Base-by-base conservation (phyloP, 257 asterid genomes). In the Solanum dulcamara region DNA sequence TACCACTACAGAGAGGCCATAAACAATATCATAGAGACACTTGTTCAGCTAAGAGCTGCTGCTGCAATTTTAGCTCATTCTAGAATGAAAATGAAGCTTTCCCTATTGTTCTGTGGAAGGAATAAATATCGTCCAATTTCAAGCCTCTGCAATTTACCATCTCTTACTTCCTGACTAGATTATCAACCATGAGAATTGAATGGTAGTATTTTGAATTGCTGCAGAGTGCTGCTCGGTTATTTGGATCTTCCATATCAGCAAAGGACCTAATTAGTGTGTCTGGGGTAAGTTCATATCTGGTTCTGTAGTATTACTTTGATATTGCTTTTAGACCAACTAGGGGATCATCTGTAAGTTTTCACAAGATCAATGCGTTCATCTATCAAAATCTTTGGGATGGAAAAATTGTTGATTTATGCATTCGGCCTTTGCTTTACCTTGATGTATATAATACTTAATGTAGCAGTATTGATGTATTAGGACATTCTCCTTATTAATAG, bases 201-300 rank as follows among this genome's bases (percentile, higher is more conserved):
- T 50, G 84, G 75, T 70, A 50, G 9, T 84, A 85, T 90, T 84
- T 67, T 66, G 67, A 20, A 83, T 70, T 85, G 83, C 91, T 88
- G 62, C 96, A 95, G 99, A 92, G 98, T 91, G 98, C 97, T 87
- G 96, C 99, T 89, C 98, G 98, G 88, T 91, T 94, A 87, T 96
- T 93, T 86, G 99, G 99, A 87, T 96, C 98, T 85, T 90, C 95
- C 84, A 92, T 96, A 85, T 90, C 98, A 72, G 92, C 98, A 81
- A 90, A 87, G 86, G 94, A 95, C 84, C 91, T 96, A 46, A 94
- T 96, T 84, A 93, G 92, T 85, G 98, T 95, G 64, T 96, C 98
- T 44, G 98, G 99, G 82, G 99, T 96, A 96, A 95, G 97, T 88
- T 35, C 57, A 32, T 46, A 30, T 66, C 51, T 32, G 35, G 68